Evolutionary conservation across 2,329 filamentous ascomycete genomes (phyloP).

Genomic region (Aspergillus intermedius): DNA sequence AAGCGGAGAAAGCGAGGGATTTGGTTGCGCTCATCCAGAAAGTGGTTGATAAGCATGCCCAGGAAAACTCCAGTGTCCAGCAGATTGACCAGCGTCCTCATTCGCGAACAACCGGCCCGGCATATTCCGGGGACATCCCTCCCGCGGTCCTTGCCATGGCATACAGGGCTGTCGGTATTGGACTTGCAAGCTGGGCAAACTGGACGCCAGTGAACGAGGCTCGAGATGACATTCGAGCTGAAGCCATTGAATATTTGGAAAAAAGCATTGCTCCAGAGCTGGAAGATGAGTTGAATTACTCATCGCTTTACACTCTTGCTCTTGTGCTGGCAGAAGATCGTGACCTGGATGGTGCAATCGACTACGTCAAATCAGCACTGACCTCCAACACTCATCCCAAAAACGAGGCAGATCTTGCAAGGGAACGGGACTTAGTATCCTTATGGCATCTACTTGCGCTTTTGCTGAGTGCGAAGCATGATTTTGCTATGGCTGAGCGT

Average conservation of each 20-base stretch:
- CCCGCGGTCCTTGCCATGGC: conserved; percentile 60
- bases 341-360: conserved; percentile 72
- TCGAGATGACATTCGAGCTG: conserved; percentile 66
- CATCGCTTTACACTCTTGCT: conserved; percentile 72
- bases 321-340: conserved; percentile 83
- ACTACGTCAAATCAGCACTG: conserved; percentile 71
- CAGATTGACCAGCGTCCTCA: conserved; percentile 16
- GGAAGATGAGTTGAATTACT: conserved; percentile 61
- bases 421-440: conserved; percentile 56
- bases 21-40: conserved; percentile 66
- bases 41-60: conserved; percentile 60
- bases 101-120: conserved; percentile 11
- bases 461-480: conserved; percentile 76
- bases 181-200: conserved; percentile 80
- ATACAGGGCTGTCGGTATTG: conserved; percentile 79
- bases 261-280: conserved; percentile 64
- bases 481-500: conserved; percentile 70
- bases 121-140: conserved; percentile 39
- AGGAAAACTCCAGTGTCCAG: conserved; percentile 17
- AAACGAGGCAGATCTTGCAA: conserved; percentile 24
- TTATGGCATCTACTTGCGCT: conserved; percentile 89
- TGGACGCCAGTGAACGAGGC: conserved; percentile 68
- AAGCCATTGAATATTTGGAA: conserved; percentile 69
- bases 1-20: conserved; percentile 70
- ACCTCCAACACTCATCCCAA: conserved; percentile 42